Evolutionary conservation across 805 yeast species (phyloP), one percentile per base, ranked within the genome.

Genomic region (Metschnikowia kofuensis): DNA sequence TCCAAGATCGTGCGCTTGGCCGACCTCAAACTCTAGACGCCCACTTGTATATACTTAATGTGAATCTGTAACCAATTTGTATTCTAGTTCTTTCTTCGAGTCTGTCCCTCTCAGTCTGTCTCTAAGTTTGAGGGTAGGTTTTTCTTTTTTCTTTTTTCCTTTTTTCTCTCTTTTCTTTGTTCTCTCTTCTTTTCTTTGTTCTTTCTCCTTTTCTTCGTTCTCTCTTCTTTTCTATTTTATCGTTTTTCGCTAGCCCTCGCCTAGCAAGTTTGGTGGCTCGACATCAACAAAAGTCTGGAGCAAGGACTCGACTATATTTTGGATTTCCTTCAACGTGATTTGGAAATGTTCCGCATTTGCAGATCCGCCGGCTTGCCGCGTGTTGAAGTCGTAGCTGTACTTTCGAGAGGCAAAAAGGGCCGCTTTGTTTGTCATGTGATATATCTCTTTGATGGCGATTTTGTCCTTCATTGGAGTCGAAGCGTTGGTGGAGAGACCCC

Each of bases 391-490:
- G 56, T 67, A 67, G 45, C 62, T 63, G 50, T 59, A 63, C 53
- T 74, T 74, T 40, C 77, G 54, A 15, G 72, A 55, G 2, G 77
- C 67, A 58, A 74, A 74, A 27, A 64, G 48, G 2, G 77, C 61
- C 1, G 74, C 61, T 45, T 69, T 66, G 47, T 57, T 62, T 0
- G 77, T 70, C 75, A 71, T 71, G 40, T 67, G 72, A 55, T 70
- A 71, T 8, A 71, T 64, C 48, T 73, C 77, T 42, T 69, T 68
- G 15, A 70, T 63, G 32, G 69, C 64, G 14, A 72, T 48, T 44
- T 63, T 67, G 36, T 72, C 74, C 48, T 69, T 70, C 8, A 53
- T 43, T 11, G 64, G 52, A 15, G 56, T 48, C 28, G 53, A 48
- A 45, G 57, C 51, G 27, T 48, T 47, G 4, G 62, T 56, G 13